Evolutionary conservation across 345 rosid species (phyloP).

Genomic region (Physaria fendleri): DNA sequence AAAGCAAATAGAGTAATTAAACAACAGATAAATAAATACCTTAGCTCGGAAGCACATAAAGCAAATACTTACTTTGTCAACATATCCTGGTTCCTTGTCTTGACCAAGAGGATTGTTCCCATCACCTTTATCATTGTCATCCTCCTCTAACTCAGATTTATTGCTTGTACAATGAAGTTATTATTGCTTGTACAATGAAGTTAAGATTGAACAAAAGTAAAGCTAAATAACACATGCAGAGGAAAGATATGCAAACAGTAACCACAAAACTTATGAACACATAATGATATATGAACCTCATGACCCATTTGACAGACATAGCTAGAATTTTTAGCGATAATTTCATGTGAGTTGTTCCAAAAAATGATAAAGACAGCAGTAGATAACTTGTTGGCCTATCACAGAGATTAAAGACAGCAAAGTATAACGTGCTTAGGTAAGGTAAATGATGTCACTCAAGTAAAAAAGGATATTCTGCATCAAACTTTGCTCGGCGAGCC

Average conservation of each 20-base stretch:
- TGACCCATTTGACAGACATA: background rate
- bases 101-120: constrained; percentile 40
- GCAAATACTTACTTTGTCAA: constrained; percentile 60
- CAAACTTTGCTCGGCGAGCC: constrained; percentile 69
- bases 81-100: constrained; percentile 51
- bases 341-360: background rate
- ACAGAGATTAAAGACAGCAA: background rate
- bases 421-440: background rate
- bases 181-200: constrained; percentile 50
- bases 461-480: constrained; percentile 81
- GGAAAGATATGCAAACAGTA: background rate
- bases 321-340: background rate
- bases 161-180: constrained; percentile 50
- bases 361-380: background rate
- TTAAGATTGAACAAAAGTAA: constrained; percentile 43
- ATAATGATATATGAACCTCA: background rate
- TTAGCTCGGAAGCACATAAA: background rate
- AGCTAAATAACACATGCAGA: background rate
- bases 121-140: constrained; percentile 44
- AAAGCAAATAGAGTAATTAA: constrained; percentile 24
- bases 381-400: background rate
- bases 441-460: constrained; percentile 1
- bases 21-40: constrained; percentile 16
- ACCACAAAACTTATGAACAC: constrained; percentile 2
- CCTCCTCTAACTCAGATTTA: constrained; percentile 56